Base-by-base conservation (phyloP, 116 monocot species). In the Trichopus zeylanicus region DNA sequence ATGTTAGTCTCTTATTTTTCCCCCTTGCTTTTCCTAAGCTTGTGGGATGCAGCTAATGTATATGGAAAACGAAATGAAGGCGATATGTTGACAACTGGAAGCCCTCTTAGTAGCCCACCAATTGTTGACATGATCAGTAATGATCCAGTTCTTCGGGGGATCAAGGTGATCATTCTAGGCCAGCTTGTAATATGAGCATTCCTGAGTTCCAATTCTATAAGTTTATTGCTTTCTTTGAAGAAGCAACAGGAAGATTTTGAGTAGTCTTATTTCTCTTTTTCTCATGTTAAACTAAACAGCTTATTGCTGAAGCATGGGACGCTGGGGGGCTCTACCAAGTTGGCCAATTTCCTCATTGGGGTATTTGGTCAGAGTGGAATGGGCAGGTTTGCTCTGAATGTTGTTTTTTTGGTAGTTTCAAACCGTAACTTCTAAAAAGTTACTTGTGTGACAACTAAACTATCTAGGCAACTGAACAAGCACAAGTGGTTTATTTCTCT, bases 281-380 rank as follows among this genome's bases (percentile, higher is more conserved):
- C 67, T 70, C n/a, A 26, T 21, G 55, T 64, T 30, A 25, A n/a
- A 48, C 37, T 59, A 42, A 71, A 56, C 66, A 94, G 94, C 74
- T 94, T 26, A 94, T 94, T 80, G 89, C 94, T 73, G 94, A 94
- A 72, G 90, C 89, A 57, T 94, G 94, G 94, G 94, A 94, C 84
- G 82, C 86, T 27, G 90, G 86, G 37, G 89, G 94, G 28, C 86
- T 94, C 29, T 94, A 89, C 71, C 94, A 94, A 76, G 86, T 94
- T 60, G 94, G 94, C 53, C 70, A 39, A 8, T 94, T 94, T 77
- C 89, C 94, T 64, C 90, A 86, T 59, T 81, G 78, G 83, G 64
- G 73, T 31, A 29, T 83, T 64, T 94, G 94, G 94, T 94, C 94
- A 61, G 94, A 94, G 78, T 94, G 94, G 94, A 94, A 94, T 74